Evolutionary conservation across 331 rosid genomes (phyloP).

Genomic region (Saraca asoca): DNA sequence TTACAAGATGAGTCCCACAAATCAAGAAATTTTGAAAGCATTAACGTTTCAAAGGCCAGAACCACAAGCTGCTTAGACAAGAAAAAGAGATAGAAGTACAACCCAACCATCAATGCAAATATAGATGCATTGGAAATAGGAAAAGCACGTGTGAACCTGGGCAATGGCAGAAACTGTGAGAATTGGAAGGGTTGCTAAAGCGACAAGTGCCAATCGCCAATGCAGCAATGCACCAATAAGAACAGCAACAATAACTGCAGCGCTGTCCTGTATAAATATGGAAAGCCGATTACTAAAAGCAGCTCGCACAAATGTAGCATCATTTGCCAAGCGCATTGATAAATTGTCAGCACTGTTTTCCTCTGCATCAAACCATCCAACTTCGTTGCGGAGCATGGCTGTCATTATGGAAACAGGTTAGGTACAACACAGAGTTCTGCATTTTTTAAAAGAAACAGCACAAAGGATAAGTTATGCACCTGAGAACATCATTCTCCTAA

Average conservation of each 20-base stretch:
- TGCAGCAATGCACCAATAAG: constrained; percentile 84
- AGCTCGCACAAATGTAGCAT: constrained; percentile 98
- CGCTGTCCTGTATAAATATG: constrained; percentile 95
- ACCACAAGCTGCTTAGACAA: constrained; percentile 11
- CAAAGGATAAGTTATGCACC: constrained; percentile 51
- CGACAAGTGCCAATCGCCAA: constrained; percentile 97
- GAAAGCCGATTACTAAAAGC: constrained; percentile 98
- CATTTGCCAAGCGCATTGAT: constrained; percentile 99
- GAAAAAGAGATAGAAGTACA: constrained; percentile 22
- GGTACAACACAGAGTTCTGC: constrained; percentile 20
- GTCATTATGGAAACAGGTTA: constrained; percentile 45
- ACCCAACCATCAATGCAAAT: constrained; percentile 29
- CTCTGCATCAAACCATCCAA: constrained; percentile 97
- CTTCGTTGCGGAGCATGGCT: constrained; percentile 99
- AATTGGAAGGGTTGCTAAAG: constrained; percentile 90
- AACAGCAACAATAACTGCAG: constrained; percentile 94
- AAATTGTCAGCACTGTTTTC: constrained; percentile 96
- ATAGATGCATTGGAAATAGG: constrained; percentile 18
- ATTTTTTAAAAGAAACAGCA: neutral
- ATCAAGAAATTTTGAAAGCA: constrained; percentile 19
- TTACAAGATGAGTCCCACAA: constrained; percentile 1
- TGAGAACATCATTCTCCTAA: constrained; percentile 99
- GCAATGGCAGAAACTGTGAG: constrained; percentile 95
- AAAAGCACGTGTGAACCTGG: constrained; percentile 66
- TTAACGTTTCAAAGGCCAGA: neutral